Percentiles rank a stretch among this genome's conserved stretches.
Conservation (phyloP, 2,329 filamentous ascomycete species). For the Fusarium drepaniforme region DNA sequence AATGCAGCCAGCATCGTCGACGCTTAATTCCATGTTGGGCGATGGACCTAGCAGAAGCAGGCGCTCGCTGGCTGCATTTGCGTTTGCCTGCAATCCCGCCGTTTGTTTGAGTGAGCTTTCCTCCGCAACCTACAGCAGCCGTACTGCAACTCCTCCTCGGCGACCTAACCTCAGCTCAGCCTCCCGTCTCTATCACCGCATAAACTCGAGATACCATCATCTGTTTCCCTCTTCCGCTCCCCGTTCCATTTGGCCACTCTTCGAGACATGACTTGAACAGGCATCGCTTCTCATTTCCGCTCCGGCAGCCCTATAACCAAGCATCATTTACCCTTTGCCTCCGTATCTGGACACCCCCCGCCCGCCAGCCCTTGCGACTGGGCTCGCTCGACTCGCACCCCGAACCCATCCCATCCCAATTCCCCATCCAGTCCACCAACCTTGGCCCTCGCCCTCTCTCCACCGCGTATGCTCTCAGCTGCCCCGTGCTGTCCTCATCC, state of each 20-base stretch:
- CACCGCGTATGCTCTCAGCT: conserved; percentile 36
- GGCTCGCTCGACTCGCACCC: conserved; percentile 17
- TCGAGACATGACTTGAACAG: conserved; percentile 50
- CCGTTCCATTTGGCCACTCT: neutral
- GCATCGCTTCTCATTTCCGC: conserved; percentile 25
- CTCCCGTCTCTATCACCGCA: conserved; percentile 4
- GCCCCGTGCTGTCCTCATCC: conserved; percentile 36
- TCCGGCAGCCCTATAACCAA: conserved; percentile 2
- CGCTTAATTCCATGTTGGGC: conserved; percentile 35
- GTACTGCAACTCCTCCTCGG: neutral
- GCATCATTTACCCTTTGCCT: conserved; percentile 9
- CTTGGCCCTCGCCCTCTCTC: conserved; percentile 15
- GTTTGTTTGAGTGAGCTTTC: neutral
- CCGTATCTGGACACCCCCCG: conserved; percentile 21
- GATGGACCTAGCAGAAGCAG: conserved; percentile 16
- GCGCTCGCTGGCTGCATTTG: conserved; percentile 19
- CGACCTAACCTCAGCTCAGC: neutral
- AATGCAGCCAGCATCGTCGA: conserved; percentile 32
- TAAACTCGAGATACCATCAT: conserved; percentile 34
- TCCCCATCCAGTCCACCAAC: conserved; percentile 1
- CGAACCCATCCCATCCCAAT: conserved; percentile 8
- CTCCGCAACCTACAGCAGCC: neutral
- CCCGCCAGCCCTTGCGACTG: conserved; percentile 12
- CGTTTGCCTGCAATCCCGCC: conserved; percentile 4
- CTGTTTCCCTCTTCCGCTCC: conserved; percentile 8